Percentiles rank a stretch among this genome's conserved stretches.
phyloP scores from a whole-genome alignment of 768 basidiomycete genomes.

The Terana coerulea region DNA sequence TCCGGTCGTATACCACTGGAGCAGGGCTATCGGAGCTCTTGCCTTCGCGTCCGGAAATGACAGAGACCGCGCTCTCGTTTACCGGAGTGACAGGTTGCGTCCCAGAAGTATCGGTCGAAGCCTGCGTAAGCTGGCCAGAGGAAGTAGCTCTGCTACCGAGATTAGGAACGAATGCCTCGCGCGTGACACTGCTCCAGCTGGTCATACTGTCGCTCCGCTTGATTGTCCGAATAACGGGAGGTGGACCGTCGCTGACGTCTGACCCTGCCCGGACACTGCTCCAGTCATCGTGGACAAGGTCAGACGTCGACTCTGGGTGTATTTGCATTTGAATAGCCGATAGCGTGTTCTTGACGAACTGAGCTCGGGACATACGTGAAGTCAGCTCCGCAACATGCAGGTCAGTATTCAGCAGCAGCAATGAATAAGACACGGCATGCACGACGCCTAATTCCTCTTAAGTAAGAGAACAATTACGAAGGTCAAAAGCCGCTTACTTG shows the following conservation, averaged over 20 bases:
- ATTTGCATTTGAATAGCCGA: slow-evolving; percentile 78
- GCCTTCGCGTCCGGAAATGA: slow-evolving; percentile 41
- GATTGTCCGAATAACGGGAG: slow-evolving; percentile 38
- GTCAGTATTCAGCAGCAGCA: slow-evolving; percentile 94
- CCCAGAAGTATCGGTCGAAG: slow-evolving; percentile 12
- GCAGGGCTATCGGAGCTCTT: slow-evolving; percentile 32
- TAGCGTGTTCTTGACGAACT: slow-evolving; percentile 93
- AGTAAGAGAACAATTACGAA: not conserved
- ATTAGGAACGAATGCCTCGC: slow-evolving; percentile 48
- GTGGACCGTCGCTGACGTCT: slow-evolving; percentile 49
- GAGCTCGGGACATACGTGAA: slow-evolving; percentile 84
- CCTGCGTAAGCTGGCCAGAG: slow-evolving; percentile 23
- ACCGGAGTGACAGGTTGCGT: slow-evolving; percentile 31
- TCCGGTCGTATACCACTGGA: slow-evolving; percentile 51
- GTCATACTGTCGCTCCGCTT: slow-evolving; percentile 82
- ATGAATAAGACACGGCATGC: slow-evolving; percentile 92
- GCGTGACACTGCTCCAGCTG: slow-evolving; percentile 79
- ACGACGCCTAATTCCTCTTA: slow-evolving; percentile 64
- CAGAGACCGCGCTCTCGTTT: slow-evolving; percentile 65
- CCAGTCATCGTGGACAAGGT: slow-evolving; percentile 63
- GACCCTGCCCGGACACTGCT: slow-evolving; percentile 56
- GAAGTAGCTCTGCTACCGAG: slow-evolving; percentile 19
- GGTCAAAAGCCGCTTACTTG: slow-evolving; percentile 57
- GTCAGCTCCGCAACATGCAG: slow-evolving; percentile 91
- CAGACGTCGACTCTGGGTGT: slow-evolving; percentile 59